Conservation (phyloP, 148 eudicot species). For the Bassia scoparia region DNA sequence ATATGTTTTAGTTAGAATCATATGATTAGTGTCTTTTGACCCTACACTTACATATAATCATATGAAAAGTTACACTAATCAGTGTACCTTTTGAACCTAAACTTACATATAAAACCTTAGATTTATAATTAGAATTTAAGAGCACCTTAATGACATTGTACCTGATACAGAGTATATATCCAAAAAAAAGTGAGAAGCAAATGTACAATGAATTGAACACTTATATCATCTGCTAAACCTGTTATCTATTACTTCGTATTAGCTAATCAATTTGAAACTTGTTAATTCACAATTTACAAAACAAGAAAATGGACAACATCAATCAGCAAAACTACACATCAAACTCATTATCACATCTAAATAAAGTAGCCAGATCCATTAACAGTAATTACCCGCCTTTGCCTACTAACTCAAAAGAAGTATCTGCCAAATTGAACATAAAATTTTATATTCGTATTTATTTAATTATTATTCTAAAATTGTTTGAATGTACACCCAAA, state of each 20-base stretch:
- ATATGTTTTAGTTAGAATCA: too few relatives aligned
- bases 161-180: too few relatives aligned
- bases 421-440: background rate
- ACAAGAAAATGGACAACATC: background rate
- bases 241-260: background rate
- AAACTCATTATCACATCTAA: background rate
- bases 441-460: background rate
- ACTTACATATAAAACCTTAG: too few relatives aligned
- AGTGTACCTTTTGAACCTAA: too few relatives aligned
- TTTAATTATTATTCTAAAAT: constrained; percentile 3
- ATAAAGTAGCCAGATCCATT: constrained; percentile 13
- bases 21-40: too few relatives aligned
- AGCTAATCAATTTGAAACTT: background rate
- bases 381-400: background rate
- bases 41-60: too few relatives aligned
- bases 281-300: background rate
- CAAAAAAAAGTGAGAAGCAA: too few relatives aligned
- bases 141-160: too few relatives aligned
- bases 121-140: too few relatives aligned
- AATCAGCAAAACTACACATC: background rate
- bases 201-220: too few relatives aligned
- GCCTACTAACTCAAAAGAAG: background rate
- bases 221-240: too few relatives aligned
- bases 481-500: background rate
- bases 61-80: too few relatives aligned